phyloP scores from a whole-genome alignment of 1,284 basidiomycete species.

The Microbotryum saponariae region DNA sequence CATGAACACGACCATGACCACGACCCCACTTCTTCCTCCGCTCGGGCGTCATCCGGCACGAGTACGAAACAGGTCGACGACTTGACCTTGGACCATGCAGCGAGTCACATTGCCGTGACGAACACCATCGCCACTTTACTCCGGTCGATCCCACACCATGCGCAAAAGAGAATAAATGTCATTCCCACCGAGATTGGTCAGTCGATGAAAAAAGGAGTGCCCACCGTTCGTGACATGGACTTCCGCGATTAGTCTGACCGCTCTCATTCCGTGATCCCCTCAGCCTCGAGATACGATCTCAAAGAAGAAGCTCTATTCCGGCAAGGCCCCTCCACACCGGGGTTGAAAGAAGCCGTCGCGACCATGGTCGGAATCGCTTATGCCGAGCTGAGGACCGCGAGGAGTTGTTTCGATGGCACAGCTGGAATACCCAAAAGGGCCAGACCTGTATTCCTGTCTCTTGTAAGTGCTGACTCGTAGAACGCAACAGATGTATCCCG shows the following conservation, averaged over 20 bases:
- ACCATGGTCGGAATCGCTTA: conserved; percentile 30
- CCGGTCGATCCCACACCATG: conserved; percentile 31
- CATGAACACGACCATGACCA: conserved; percentile 13
- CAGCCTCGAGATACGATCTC: conserved; percentile 21
- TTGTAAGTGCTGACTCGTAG: conserved; percentile 6
- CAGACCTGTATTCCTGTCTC: conserved; percentile 22
- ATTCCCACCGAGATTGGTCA: conserved; percentile 32
- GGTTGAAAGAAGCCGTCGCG: conserved; percentile 27
- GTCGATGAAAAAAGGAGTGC: background rate
- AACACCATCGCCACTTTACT: conserved; percentile 30
- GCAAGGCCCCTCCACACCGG: conserved; percentile 15
- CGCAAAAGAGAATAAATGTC: conserved; percentile 27
- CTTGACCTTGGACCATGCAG: conserved; percentile 32
- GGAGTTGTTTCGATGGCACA: conserved; percentile 27
- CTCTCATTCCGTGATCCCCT: no score
- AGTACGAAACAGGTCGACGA: conserved; percentile 16
- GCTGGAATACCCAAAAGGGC: conserved; percentile 22
- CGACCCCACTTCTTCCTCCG: background rate
- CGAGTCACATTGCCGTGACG: conserved; percentile 33
- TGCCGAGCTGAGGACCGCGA: conserved; percentile 26
- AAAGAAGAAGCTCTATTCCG: conserved; percentile 28
- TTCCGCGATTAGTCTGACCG: background rate
- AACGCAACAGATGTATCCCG: no score
- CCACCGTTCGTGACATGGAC: no score
- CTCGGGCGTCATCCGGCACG: no score